Percentiles rank a stretch among this genome's conserved stretches.
phyloP scores from a whole-genome alignment of 352 stramenopile genomes.

The Phytopythium kandeliae region DNA sequence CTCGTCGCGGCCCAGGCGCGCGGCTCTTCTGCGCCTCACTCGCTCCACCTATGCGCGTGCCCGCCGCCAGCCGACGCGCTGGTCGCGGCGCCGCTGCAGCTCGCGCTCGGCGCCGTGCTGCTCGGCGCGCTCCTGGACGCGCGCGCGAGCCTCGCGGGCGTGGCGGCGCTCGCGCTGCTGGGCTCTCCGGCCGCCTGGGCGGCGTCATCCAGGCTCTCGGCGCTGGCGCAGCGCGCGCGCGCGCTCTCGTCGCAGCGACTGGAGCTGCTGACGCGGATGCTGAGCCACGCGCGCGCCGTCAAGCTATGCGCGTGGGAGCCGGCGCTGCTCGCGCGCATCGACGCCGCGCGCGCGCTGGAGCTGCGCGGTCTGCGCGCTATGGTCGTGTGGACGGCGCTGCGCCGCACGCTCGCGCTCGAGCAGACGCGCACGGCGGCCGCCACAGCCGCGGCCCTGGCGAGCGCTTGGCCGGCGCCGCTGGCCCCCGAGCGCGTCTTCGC shows the following conservation, averaged over 20 bases:
- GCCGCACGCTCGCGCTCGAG: constrained; percentile 22
- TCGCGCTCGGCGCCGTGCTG: constrained; percentile 47
- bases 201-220: constrained; percentile 32
- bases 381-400: constrained; percentile 47
- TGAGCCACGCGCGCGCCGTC: constrained; percentile 59
- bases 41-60: background rate
- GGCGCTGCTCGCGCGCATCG: constrained; percentile 43
- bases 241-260: constrained; percentile 44
- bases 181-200: constrained; percentile 21
- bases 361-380: constrained; percentile 39
- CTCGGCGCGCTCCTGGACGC: constrained; percentile 43
- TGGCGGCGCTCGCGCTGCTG: constrained; percentile 52
- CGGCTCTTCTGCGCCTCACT: too few relatives aligned
- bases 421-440: constrained; percentile 53
- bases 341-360: constrained; percentile 38
- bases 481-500: constrained; percentile 91
- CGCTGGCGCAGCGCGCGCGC: constrained; percentile 33
- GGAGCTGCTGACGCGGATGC: constrained; percentile 53
- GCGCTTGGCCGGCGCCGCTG: constrained; percentile 42
- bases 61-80: constrained; percentile 40
- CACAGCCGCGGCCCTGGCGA: constrained; percentile 59
- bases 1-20: too few relatives aligned
- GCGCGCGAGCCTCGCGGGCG: constrained; percentile 40
- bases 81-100: constrained; percentile 54
- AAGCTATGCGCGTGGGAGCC: constrained; percentile 80